These are phyloP conservation scores for Fusarium gaditjirri DNA, from an alignment of 2,329 filamentous ascomycete species.

Conservation along the genomic window DNA sequence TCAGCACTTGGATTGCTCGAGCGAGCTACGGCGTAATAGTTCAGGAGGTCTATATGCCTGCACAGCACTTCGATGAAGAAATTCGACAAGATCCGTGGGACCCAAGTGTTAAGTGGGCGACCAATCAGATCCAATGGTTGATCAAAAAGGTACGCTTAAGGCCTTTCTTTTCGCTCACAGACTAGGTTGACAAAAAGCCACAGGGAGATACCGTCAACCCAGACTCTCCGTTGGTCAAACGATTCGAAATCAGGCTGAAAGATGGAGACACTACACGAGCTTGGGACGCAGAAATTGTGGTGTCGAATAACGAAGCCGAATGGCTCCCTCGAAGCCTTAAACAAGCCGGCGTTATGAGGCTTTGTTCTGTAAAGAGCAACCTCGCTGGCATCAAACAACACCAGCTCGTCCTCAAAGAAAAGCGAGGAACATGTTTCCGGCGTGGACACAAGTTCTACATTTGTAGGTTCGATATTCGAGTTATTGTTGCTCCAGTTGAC, in stretches of 20 bases:
- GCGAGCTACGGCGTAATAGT: slow-evolving; percentile 40
- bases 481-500: slow-evolving; percentile 65
- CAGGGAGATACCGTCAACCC: slow-evolving; percentile 55
- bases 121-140: slow-evolving; percentile 41
- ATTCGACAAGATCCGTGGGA: slow-evolving; percentile 28
- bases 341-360: slow-evolving; percentile 50
- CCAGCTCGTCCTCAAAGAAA: slow-evolving; percentile 52
- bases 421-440: slow-evolving; percentile 49
- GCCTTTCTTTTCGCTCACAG: background rate
- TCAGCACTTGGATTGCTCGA: slow-evolving; percentile 34
- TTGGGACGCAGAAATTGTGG: slow-evolving; percentile 53
- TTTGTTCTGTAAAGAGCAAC: slow-evolving; percentile 55
- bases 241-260: slow-evolving; percentile 49
- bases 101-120: slow-evolving; percentile 29
- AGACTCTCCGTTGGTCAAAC: slow-evolving; percentile 46
- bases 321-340: slow-evolving; percentile 51
- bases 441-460: slow-evolving; percentile 53
- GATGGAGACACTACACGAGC: slow-evolving; percentile 47
- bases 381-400: slow-evolving; percentile 52
- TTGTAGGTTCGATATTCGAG: slow-evolving; percentile 61
- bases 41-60: slow-evolving; percentile 32
- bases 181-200: background rate
- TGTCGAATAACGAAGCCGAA: slow-evolving; percentile 52
- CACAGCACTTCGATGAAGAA: slow-evolving; percentile 35
- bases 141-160: slow-evolving; percentile 28